A percentile compares a stretch with the other conserved stretches of the same genome.
phyloP scores from a whole-genome alignment of 306 rosid genomes.

The Medicago lupulina region DNA sequence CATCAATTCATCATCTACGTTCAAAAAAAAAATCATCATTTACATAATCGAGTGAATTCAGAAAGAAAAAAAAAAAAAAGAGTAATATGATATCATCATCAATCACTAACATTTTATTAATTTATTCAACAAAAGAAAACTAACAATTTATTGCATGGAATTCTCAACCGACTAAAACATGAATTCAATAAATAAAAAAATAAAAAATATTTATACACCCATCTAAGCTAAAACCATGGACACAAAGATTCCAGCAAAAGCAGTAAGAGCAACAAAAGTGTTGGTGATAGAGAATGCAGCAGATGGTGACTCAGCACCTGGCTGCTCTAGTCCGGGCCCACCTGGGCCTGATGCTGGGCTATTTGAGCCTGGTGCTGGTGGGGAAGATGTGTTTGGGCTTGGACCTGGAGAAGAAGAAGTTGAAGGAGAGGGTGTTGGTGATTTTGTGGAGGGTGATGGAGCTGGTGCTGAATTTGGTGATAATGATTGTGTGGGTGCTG shows the following conservation, averaged over 20 bases:
- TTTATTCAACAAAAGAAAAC: not conserved
- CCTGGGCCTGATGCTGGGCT: constrained; percentile 29
- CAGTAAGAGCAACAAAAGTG: constrained; percentile 57
- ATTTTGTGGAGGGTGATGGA: constrained; percentile 33
- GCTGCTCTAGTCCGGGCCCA: constrained; percentile 5
- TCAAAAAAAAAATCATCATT: too few relatives aligned
- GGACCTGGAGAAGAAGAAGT: constrained; percentile 20
- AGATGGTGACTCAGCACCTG: constrained; percentile 40
- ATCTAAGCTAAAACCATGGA: constrained; percentile 68
- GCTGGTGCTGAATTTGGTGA: constrained; percentile 42
- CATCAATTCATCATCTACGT: too few relatives aligned
- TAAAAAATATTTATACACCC: constrained; percentile 17
- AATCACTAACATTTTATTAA: too few relatives aligned
- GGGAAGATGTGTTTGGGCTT: constrained; percentile 18
- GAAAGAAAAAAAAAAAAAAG: too few relatives aligned
- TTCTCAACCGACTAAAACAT: not conserved
- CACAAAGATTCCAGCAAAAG: constrained; percentile 68
- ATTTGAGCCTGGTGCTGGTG: constrained; percentile 22
- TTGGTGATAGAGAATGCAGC: constrained; percentile 58
- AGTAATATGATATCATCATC: too few relatives aligned
- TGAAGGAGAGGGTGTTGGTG: constrained; percentile 18
- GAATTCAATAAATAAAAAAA: constrained; percentile 27
- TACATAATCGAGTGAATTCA: too few relatives aligned
- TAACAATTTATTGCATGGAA: not conserved
- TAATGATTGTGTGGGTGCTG: constrained; percentile 53